These are phyloP conservation scores for Nitzschia sp. DNA, from an alignment of 108 stramenopile species.

Conservation along the genomic window DNA sequence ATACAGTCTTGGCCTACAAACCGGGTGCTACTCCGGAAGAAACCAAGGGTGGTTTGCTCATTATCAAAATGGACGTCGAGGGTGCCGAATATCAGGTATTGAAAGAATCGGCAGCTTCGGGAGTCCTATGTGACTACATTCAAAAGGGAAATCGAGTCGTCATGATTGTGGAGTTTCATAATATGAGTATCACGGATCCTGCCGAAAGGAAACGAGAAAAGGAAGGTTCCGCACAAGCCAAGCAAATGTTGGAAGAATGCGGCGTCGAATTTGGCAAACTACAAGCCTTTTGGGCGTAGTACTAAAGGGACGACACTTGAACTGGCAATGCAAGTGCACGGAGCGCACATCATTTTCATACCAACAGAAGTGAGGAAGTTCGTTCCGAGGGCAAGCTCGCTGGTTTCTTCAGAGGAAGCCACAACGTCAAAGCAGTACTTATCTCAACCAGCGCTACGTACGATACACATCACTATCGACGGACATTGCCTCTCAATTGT, in stretches of 20 bases:
- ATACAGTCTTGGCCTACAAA: conserved; percentile 20
- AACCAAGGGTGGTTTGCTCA: conserved; percentile 31
- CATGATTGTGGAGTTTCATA: conserved; percentile 47
- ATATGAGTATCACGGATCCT: conserved; percentile 86
- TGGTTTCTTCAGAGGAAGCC: no score
- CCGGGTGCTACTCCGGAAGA: conserved; percentile 19
- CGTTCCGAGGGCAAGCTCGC: no score
- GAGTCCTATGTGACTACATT: conserved; percentile 38
- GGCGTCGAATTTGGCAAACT: conserved; percentile 54
- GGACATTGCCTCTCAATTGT: no score
- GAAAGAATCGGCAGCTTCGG: conserved; percentile 25
- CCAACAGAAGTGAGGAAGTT: no score
- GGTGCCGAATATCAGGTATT: conserved; percentile 54
- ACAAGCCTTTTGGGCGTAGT: conserved; percentile 16
- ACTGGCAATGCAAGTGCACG: no score
- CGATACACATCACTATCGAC: no score
- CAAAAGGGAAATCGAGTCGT: conserved; percentile 32
- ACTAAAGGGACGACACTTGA: no score
- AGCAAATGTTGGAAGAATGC: conserved; percentile 63
- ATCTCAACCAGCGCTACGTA: no score
- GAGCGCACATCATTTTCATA: no score
- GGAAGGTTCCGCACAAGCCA: conserved; percentile 59
- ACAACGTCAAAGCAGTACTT: no score
- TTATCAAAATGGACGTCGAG: conserved; percentile 57
- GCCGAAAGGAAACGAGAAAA: conserved; percentile 86